Base-by-base conservation (phyloP, 2,329 filamentous ascomycete species). In the Tolypocladium album region DNA sequence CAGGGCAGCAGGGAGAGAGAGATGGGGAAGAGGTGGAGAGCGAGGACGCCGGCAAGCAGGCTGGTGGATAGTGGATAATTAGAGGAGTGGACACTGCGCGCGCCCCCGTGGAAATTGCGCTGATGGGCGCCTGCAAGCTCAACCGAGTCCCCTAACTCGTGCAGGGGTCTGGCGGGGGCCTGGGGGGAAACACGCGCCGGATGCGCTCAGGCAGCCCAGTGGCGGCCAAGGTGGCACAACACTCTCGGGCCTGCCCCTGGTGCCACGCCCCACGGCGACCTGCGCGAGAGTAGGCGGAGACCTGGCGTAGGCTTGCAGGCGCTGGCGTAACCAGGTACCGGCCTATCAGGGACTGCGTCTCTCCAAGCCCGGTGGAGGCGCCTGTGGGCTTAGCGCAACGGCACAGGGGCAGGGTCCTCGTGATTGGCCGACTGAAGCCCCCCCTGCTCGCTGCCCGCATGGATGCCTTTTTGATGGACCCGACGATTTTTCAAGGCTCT, bases 401-500 rank as follows among this genome's bases (percentile, higher is more conserved):
- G 56, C 20, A 24, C 38, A 50, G 42, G 60, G 59, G 58, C 61
- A 56, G 45, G 34, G 13, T 27, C 57, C 17, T 6, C 60, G 39
- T 45, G 42, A 52, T 55, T 42, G 58, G 56, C 17, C 50, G 27
- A 20, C 13, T 2, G 27, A 0, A 9, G 8, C 27, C 27, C 27
- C 27, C 27, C 27, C 50, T n/a, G 15, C 45, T 53, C 58, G 36
- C 15, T 40, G 47, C 60, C 15, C 40, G 17, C 47, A 34, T 53
- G 50, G 50, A n/a, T 15, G 27, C 15, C 9, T 31, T 3, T 3
- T 12, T 5, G 47, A 34, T 34, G 47, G 47, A 34, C 24, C 31
- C 22, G n/a, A 24, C 57, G 31, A 58, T 22, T 47, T 47, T 58
- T 58, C 27, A 34, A n/a, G 17, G 56, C 24, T 15, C 9, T 39